Conservation (phyloP, 2,329 filamentous ascomycete genomes). For the Fusarium sp. region DNA sequence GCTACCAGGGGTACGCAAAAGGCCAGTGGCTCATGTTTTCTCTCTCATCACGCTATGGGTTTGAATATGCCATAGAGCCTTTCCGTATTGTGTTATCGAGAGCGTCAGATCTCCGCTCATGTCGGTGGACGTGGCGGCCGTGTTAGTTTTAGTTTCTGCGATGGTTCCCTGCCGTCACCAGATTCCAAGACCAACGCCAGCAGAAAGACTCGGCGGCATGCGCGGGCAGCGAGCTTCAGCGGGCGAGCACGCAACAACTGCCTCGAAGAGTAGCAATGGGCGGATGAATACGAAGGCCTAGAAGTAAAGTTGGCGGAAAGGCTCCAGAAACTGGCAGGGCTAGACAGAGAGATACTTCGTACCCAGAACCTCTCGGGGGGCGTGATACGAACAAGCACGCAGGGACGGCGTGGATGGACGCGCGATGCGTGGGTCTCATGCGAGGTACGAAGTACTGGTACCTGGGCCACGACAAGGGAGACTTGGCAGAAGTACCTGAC, state of each 20-base stretch:
- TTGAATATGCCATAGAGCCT: neutral
- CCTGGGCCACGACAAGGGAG: constrained; percentile 23
- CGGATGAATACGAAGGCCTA: constrained; percentile 30
- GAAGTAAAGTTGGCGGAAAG: constrained; percentile 11
- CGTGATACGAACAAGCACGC: constrained; percentile 43
- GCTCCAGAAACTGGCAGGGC: constrained; percentile 25
- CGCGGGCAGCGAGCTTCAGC: neutral
- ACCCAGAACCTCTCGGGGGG: constrained; percentile 1
- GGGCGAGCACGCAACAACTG: neutral
- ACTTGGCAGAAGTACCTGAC: constrained; percentile 21
- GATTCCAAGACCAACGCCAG: constrained; percentile 12
- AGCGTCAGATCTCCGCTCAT: constrained; percentile 1
- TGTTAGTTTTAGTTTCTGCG: neutral
- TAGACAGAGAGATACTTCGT: constrained; percentile 23
- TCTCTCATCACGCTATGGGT: constrained; percentile 1
- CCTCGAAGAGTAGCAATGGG: constrained; percentile 15
- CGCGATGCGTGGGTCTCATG: constrained; percentile 40
- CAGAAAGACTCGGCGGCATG: neutral
- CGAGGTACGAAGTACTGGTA: constrained; percentile 42
- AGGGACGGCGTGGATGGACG: constrained; percentile 36
- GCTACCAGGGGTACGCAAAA: constrained; percentile 5
- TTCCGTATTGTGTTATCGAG: neutral
- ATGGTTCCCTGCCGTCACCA: neutral
- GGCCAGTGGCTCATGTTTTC: neutral
- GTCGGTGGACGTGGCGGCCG: neutral